Conservation (phyloP, 768 basidiomycete species). For the Kwoniella sp. region DNA sequence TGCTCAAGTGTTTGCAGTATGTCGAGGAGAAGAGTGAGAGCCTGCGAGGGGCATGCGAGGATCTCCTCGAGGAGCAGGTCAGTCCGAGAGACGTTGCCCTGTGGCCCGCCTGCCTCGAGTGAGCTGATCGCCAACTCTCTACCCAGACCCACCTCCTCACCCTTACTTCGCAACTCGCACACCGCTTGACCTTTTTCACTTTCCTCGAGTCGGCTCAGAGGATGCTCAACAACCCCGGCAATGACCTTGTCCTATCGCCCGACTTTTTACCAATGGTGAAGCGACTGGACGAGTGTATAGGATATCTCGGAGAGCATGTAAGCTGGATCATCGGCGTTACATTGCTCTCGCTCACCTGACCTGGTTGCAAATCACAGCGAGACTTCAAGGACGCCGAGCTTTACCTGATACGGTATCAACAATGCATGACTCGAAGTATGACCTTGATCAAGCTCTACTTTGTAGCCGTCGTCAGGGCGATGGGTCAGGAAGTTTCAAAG, state of each 20-base stretch:
- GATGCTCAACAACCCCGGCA: slow-evolving; percentile 90
- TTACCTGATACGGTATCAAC: slow-evolving; percentile 93
- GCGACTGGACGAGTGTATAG: slow-evolving; percentile 87
- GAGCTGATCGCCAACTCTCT: background rate
- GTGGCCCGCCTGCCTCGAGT: background rate
- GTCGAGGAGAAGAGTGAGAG: slow-evolving; percentile 92
- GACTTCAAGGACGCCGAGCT: slow-evolving; percentile 89
- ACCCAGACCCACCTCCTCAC: slow-evolving; percentile 69
- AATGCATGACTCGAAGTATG: slow-evolving; percentile 97
- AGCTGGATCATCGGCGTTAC: slow-evolving; percentile 42
- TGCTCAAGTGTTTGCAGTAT: slow-evolving; percentile 76
- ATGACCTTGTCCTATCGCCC: slow-evolving; percentile 78
- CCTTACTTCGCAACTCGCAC: slow-evolving; percentile 74
- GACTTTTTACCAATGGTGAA: slow-evolving; percentile 97
- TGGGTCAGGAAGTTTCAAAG: slow-evolving; percentile 71
- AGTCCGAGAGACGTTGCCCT: background rate
- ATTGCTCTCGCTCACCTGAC: background rate
- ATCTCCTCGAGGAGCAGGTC: slow-evolving; percentile 81
- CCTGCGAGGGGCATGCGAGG: slow-evolving; percentile 85
- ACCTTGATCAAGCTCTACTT: slow-evolving; percentile 97
- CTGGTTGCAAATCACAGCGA: slow-evolving; percentile 56
- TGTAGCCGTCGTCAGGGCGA: slow-evolving; percentile 71
- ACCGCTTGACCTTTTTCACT: slow-evolving; percentile 84
- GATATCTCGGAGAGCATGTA: slow-evolving; percentile 81
- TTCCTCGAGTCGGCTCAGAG: slow-evolving; percentile 88